Base-by-base conservation (phyloP, 371 early-diverging fungal species). In the Mucor racemosus region DNA sequence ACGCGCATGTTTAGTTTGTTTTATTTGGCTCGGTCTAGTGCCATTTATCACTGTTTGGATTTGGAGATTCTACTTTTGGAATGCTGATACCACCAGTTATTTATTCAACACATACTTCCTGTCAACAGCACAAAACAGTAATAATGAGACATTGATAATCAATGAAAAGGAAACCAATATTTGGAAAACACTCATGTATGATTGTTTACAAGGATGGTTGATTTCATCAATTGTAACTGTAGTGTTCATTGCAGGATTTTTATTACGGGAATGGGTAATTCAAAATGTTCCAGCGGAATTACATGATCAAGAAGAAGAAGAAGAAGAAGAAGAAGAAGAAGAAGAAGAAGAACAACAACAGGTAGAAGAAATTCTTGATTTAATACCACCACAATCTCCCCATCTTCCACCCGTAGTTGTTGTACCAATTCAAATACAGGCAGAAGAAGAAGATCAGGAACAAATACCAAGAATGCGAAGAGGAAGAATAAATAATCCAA, bases 171-270 rank as follows among this genome's bases (percentile, higher is more conserved):
- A 60, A 15, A 17, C 26, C 5, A 21, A 31, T 7, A n/a, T 36
- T 7, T 60, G 42, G 31, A 42, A 13, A 66, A 90, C 89, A 46
- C 73, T 78, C 39, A 87, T 94, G 66, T 74, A 86, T 42, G 95
- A 95, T 74, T 92, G 93, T 53, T 87, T 94, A 56, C 92, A 95
- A 62, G 97, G 97, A 3, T 91, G 92, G 60, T 84, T 93, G 36
- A 89, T 95, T 48, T 88, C 92, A 3, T 80, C 88, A 31, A 66
- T 88, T 21, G 87, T 91, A 0, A 83, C 95, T 13, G 75, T 93
- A 8, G 76, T 90, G 6, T 94, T 92, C 66, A 82, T 94, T 14
- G 87, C 87, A 4, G 82, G 91, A 11, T 90, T 94, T 66, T 79
- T 91, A 34, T 76, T 95, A 40, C 88, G 93, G 15, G 97, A 96